phyloP scores from a whole-genome alignment of 257 asterid genomes.

The Prunella vulgaris region DNA sequence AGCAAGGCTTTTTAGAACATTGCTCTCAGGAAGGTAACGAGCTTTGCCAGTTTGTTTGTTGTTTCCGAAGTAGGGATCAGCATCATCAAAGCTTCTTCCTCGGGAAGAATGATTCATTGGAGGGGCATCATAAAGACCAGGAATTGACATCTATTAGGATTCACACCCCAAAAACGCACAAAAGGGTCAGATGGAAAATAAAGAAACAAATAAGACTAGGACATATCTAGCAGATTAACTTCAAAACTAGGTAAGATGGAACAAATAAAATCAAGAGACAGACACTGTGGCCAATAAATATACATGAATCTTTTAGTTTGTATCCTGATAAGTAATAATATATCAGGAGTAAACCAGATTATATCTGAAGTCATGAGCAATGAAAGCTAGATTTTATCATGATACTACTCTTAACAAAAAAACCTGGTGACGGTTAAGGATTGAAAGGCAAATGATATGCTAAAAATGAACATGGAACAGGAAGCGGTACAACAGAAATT shows the following conservation, averaged over 20 bases:
- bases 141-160: constrained; percentile 50
- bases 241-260: neutral
- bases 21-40: constrained; percentile 64
- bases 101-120: constrained; percentile 54
- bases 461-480: neutral
- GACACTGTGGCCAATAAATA: neutral
- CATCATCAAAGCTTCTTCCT: constrained; percentile 74
- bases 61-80: constrained; percentile 62
- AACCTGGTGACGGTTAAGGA: neutral
- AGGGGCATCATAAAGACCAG: constrained; percentile 60
- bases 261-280: neutral
- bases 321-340: neutral
- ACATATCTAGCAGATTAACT: constrained; percentile 7
- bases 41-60: constrained; percentile 57
- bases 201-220: neutral
- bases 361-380: neutral
- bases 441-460: neutral
- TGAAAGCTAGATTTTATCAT: neutral
- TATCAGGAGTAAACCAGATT: neutral
- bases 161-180: constrained; percentile 17
- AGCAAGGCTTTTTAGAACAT: constrained; percentile 53
- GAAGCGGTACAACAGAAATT: neutral
- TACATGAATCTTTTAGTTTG: neutral
- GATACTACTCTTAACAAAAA: neutral
- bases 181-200: neutral